These are phyloP conservation scores for Vicia sativa DNA, from an alignment of 306 rosid species.

Conservation along the genomic window DNA sequence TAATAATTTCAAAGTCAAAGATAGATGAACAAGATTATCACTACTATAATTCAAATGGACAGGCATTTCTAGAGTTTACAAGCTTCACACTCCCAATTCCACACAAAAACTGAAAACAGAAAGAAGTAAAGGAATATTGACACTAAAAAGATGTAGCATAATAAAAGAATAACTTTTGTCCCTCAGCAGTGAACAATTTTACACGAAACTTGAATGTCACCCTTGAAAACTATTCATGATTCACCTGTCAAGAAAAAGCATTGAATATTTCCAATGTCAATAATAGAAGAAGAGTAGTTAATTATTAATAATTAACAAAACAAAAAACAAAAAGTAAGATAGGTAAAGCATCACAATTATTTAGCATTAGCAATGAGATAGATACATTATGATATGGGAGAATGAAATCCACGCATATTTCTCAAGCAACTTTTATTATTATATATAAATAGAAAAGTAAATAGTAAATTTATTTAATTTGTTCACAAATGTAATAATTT, in stretches of 20 bases:
- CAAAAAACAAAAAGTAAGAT: no score
- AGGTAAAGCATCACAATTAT: no score
- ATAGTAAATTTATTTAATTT: no score
- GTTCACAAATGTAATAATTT: no score
- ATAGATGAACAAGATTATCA: neutral
- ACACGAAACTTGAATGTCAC: conserved; percentile 21
- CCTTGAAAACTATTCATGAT: conserved; percentile 2
- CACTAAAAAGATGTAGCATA: neutral
- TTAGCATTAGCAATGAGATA: no score
- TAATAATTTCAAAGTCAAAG: neutral
- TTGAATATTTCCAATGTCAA: no score
- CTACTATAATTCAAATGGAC: neutral
- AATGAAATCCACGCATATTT: no score
- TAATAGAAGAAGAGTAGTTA: no score
- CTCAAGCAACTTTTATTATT: no score
- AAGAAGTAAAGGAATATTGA: neutral
- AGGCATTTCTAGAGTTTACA: neutral
- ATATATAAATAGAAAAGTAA: no score
- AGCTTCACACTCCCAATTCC: neutral
- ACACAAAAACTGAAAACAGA: neutral
- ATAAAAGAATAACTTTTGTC: conserved; percentile 3
- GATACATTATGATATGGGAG: no score
- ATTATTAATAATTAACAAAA: no score
- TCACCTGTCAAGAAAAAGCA: conserved; percentile 41
- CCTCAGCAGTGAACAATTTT: neutral